Base-by-base conservation (phyloP, 2,329 filamentous ascomycete species). In the Penicillium sp. region DNA sequence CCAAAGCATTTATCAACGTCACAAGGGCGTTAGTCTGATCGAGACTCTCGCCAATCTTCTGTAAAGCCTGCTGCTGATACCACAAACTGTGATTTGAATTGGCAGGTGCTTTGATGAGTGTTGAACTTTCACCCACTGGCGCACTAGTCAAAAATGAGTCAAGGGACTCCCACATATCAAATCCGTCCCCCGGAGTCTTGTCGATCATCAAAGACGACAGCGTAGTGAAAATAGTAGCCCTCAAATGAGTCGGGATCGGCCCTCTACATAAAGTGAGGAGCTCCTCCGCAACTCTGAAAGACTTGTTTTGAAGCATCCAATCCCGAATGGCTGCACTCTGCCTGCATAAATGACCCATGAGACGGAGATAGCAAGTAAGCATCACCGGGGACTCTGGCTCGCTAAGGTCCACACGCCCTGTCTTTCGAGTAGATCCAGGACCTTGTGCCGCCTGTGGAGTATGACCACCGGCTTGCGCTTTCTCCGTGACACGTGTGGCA, bases 311-410 rank as follows among this genome's bases (percentile, higher is more conserved):
- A 24, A 94, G 73, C 50, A 97, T 76, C 75, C 85, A 95, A 32
- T 79, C 72, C 43, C 91, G 80, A 1, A 89, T 86, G 18, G 76
- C 73, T 49, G 79, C 75, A 61, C 88, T 95, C 63, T 91, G 83
- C 24, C 79, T 77, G 52, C 85, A 84, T 8, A 98, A 75, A 66
- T 94, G 89, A 3, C 88, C 82, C 59, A 95, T 86, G 4, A 98
- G 78, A 28, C 91, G 83, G 45, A 98, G 76, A 65, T 97, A 97
- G 58, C 89, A 91, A 64, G 96, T 90, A 27, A 98, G 77, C 88
- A 98, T 96, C 70, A 95, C 87, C n/a, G 86, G 84, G 36, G 88
- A 94, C 67, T 98, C 94, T 4, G 90, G 88, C 64, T 96, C 91
- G 27, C 95, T 90, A 51, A 88, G 83, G 51, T 85, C 79, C 39